These are phyloP conservation scores for Cyberlindnera maritima DNA, from an alignment of 805 yeast genomes.

Conservation along the genomic window DNA sequence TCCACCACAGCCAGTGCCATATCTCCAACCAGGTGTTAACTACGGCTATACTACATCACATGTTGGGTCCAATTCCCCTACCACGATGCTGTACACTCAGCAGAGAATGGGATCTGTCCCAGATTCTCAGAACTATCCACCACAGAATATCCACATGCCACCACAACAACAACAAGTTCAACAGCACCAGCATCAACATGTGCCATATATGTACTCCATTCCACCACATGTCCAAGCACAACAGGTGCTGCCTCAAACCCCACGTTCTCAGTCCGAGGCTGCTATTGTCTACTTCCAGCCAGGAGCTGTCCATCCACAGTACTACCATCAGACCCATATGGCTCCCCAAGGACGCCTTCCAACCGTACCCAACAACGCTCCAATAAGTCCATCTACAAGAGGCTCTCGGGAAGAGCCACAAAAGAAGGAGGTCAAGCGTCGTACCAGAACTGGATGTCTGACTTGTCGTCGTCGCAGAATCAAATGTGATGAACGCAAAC, in stretches of 20 bases:
- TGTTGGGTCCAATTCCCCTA: neutral
- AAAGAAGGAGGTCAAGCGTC: constrained; percentile 17
- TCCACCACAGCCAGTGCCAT: neutral
- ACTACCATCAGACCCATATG: neutral
- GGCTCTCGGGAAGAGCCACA: constrained; percentile 1
- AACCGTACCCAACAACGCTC: neutral
- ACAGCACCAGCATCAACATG: neutral
- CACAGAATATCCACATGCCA: neutral
- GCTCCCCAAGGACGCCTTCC: no score
- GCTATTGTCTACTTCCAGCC: neutral
- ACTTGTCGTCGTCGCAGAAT: constrained; percentile 27
- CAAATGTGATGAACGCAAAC: constrained; percentile 28
- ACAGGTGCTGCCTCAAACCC: neutral
- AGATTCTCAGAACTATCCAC: neutral
- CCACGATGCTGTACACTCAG: neutral
- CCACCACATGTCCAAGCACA: neutral
- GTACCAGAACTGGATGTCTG: constrained; percentile 25
- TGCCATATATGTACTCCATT: neutral
- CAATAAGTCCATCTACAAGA: neutral
- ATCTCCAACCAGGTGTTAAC: neutral
- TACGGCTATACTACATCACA: neutral
- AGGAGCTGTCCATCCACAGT: neutral
- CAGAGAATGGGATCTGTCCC: neutral
- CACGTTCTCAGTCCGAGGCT: neutral
- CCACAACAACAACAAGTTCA: neutral